Evolutionary conservation across 345 rosid genomes (phyloP).

Genomic region (Lagerstroemia speciosa): DNA sequence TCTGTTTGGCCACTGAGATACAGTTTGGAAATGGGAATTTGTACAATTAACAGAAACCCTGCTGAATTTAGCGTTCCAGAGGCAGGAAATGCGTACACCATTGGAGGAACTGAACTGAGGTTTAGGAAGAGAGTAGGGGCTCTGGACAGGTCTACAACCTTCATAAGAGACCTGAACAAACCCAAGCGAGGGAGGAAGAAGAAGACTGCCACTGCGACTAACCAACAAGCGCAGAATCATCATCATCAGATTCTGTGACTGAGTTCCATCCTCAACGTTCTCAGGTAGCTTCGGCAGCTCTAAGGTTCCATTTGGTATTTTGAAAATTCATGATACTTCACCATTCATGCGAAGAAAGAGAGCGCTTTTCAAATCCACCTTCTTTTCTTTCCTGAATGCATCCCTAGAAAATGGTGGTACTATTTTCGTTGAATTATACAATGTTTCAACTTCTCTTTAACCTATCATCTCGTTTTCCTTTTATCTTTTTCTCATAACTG

Average conservation of each 20-base stretch:
- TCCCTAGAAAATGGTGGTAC: too few species aligned
- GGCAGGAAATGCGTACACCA: constrained; percentile 59
- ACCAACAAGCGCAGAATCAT: not conserved
- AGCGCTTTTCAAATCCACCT: not conserved
- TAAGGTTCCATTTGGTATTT: not conserved
- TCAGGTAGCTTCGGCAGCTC: not conserved
- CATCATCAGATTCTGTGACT: not conserved
- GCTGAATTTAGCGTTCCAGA: constrained; percentile 74
- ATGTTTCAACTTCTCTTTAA: not conserved
- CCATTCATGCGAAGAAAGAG: not conserved
- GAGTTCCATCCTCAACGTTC: not conserved
- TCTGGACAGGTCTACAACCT: not conserved
- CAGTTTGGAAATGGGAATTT: constrained; percentile 29
- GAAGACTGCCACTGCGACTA: not conserved
- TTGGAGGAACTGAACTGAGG: constrained; percentile 45
- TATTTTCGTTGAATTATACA: too few species aligned
- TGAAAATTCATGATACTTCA: not conserved
- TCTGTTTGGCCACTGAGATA: constrained; percentile 23
- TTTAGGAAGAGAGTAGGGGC: constrained; percentile 14
- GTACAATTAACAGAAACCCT: constrained; percentile 77
- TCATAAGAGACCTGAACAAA: not conserved
- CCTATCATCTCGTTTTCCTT: not conserved
- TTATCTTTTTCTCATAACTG: not conserved
- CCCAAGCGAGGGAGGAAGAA: constrained; percentile 3
- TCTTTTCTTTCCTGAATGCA: not conserved